phyloP scores from a whole-genome alignment of 805 yeast species.

The Kuraishia cidri region DNA sequence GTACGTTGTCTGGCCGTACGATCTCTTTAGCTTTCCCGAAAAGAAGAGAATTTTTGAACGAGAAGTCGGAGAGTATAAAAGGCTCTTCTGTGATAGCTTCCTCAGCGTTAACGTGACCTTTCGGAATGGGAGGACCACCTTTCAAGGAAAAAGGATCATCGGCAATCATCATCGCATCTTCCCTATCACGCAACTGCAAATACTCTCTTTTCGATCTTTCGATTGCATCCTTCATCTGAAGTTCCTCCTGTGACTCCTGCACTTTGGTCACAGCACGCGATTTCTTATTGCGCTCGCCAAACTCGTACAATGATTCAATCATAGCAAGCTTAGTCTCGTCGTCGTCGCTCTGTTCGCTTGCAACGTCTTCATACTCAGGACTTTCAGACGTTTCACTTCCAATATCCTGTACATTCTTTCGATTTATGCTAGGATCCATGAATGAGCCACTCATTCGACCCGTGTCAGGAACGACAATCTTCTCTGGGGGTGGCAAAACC shows the following conservation, averaged over 20 bases:
- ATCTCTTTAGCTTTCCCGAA: too few relatives aligned
- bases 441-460: conserved; percentile 1
- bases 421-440: conserved; percentile 3
- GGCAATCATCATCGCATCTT: conserved; percentile 9
- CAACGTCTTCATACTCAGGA: neutral
- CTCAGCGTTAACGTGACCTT: too few relatives aligned
- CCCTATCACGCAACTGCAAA: conserved; percentile 16
- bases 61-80: conserved; percentile 1
- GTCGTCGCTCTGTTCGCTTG: conserved; percentile 6
- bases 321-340: conserved; percentile 14
- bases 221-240: conserved; percentile 33
- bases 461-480: neutral
- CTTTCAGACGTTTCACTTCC: neutral
- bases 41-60: conserved; percentile 4
- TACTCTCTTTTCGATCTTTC: conserved; percentile 37
- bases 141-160: conserved; percentile 1
- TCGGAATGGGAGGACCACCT: too few relatives aligned
- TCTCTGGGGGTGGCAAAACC: neutral
- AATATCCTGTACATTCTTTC: neutral
- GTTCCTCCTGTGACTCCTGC: conserved; percentile 6
- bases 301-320: conserved; percentile 19
- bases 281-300: conserved; percentile 3
- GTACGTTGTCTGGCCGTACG: too few relatives aligned
- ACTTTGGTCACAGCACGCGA: neutral
- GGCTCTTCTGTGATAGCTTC: too few relatives aligned